phyloP scores from a whole-genome alignment of 2,329 filamentous ascomycete species.

The Herpotrichia juniperi region DNA sequence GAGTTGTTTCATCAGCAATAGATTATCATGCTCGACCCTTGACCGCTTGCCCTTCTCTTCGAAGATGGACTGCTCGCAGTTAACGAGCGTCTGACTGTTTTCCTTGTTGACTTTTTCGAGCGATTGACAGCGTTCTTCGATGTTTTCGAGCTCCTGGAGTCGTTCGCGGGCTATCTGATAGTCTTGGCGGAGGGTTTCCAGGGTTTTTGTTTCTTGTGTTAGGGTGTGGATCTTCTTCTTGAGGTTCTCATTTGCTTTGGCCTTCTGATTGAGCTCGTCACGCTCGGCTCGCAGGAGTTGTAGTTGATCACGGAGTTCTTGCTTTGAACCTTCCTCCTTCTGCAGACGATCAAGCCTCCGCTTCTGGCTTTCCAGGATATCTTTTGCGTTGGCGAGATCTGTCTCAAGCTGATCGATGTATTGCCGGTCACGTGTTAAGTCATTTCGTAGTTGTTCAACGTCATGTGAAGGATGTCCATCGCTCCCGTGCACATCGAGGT shows the following conservation, averaged over 20 bases:
- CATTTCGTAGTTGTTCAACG: constrained; percentile 50
- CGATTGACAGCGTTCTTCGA: constrained; percentile 51
- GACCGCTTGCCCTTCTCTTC: constrained; percentile 56
- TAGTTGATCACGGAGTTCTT: constrained; percentile 58
- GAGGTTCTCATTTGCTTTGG: constrained; percentile 59
- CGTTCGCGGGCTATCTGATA: constrained; percentile 52
- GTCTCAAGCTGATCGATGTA: constrained; percentile 58
- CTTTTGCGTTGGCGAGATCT: constrained; percentile 52
- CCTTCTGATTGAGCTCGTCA: constrained; percentile 55
- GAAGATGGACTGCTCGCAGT: constrained; percentile 59
- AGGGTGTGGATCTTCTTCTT: constrained; percentile 60
- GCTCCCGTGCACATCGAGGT: constrained; percentile 50
- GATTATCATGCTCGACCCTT: constrained; percentile 55
- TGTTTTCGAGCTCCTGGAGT: constrained; percentile 51
- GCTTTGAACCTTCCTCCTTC: constrained; percentile 50
- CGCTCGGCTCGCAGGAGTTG: constrained; percentile 56
- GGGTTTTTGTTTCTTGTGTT: constrained; percentile 54
- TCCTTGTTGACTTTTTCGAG: constrained; percentile 59
- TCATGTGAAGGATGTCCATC: constrained; percentile 49
- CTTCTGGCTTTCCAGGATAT: constrained; percentile 53
- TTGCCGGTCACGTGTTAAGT: constrained; percentile 53
- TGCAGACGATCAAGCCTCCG: constrained; percentile 52
- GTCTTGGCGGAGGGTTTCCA: constrained; percentile 52
- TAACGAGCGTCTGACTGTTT: constrained; percentile 56
- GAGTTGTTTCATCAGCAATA: constrained; percentile 53